These are phyloP conservation scores for Hymenoscyphus scutula DNA, from an alignment of 2,329 filamentous ascomycete genomes.

Conservation along the genomic window DNA sequence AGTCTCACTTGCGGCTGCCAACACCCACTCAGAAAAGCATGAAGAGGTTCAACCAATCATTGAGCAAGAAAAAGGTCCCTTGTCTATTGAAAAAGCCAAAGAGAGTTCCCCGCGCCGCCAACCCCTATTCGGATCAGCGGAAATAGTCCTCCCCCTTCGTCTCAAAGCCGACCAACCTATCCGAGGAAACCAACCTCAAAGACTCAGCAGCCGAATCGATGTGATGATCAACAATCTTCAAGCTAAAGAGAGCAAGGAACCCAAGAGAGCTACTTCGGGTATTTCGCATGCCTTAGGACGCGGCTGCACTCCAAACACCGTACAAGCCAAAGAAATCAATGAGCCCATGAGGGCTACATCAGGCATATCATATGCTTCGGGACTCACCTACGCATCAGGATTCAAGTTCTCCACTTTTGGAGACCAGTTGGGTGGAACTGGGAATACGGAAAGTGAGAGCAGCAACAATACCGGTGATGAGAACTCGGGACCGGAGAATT, in stretches of 20 bases:
- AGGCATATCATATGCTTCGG: background rate
- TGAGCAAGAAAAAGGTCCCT: background rate
- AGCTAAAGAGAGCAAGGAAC: background rate
- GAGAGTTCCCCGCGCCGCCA: background rate
- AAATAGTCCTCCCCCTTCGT: background rate
- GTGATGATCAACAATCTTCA: background rate
- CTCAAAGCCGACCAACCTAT: background rate
- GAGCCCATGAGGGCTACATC: background rate
- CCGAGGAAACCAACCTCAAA: background rate
- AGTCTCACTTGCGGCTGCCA: background rate
- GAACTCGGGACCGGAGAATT: background rate
- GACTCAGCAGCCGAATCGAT: conserved; percentile 1
- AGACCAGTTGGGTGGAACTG: background rate
- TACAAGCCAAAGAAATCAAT: no score
- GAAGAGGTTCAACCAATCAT: background rate
- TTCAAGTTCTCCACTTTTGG: conserved; percentile 7
- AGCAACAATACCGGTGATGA: conserved; percentile 1
- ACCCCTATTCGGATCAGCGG: background rate
- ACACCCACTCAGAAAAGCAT: background rate
- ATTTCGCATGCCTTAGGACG: no score
- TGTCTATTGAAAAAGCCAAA: background rate
- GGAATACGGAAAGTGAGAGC: background rate
- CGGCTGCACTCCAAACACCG: no score
- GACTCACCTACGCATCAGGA: background rate
- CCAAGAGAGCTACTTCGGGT: no score